Evolutionary conservation across 2,329 filamentous ascomycete species (phyloP), one percentile per base, ranked within the genome.

Genomic region (Orbilia brochopaga): DNA sequence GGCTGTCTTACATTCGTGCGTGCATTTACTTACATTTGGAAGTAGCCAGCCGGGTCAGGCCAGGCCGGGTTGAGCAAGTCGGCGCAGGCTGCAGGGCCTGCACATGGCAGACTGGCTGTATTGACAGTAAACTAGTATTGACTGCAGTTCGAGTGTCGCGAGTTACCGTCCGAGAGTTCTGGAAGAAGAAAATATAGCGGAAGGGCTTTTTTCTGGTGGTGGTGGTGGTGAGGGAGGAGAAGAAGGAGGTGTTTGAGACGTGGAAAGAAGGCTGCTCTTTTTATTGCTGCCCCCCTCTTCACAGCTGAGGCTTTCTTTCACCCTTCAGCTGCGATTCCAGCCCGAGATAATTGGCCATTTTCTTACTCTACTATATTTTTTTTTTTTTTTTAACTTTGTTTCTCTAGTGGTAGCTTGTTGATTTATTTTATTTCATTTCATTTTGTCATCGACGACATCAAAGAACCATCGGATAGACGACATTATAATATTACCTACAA

Each of bases 1-100:
- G 59, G 66, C 66, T 70, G 66, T 70, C 66, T 70, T 70, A 70
- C 66, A 64, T 70, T 62, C 63, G 66, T 64, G 52, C 66, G 63
- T 67, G 27, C 4, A 8, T 32, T 32, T 32, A 3, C 27, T 8
- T n/a, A 67, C 63, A 37, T 42, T 42, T 42, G 37, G 63, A 56
- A 40, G 59, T 64, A 53, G 62, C 57, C 64, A 56, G 51, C 15
- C 37, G 23, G 48, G 44, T n/a, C 35, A 35, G 55, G 15, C 42
- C 35, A 42, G 37, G 37, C 37, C 37, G 37, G 37, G 37, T 42
- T 42, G n/a, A 42, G 37, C 27, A 32, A 32, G 27, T 32, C 27
- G 27, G 27, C n/a, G 27, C 27, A 32, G 27, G 3, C 3, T 32
- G 37, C 42, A 59, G 23, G 23, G 52, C 37, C 48, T 37, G 42